Conservation (phyloP, 2,329 filamentous ascomycete genomes). For the Capronia americana region DNA sequence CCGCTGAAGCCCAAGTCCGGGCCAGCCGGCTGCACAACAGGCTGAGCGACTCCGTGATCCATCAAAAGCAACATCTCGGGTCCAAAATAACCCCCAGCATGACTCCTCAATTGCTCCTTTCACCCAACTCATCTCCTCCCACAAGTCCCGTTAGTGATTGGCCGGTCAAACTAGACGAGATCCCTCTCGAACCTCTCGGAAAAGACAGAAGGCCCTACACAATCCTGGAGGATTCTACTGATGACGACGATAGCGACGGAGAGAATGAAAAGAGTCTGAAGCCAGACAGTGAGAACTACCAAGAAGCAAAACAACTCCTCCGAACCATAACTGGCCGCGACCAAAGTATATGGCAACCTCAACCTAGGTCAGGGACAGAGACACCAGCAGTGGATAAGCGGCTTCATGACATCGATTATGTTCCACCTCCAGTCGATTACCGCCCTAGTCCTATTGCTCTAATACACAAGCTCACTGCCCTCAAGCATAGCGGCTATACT, state of each 20-base stretch:
- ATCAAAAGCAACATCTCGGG: constrained; percentile 9
- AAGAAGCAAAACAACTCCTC: constrained; percentile 35
- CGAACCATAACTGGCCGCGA: constrained; percentile 31
- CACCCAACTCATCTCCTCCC: constrained; percentile 30
- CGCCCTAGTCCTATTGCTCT: constrained; percentile 36
- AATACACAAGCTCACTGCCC: constrained; percentile 31
- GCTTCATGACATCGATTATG: constrained; percentile 37
- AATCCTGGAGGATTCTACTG: constrained; percentile 40
- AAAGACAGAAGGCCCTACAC: constrained; percentile 38
- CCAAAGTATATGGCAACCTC: constrained; percentile 18
- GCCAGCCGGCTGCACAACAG: constrained; percentile 31
- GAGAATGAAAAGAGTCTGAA: constrained; percentile 29
- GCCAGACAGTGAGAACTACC: constrained; percentile 32
- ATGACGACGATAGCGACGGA: constrained; percentile 35
- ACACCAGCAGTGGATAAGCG: constrained; percentile 34
- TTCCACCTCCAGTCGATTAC: constrained; percentile 36
- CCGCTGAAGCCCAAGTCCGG: constrained; percentile 32
- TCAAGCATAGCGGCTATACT: constrained; percentile 25
- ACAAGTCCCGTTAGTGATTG: constrained; percentile 30
- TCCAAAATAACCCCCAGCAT: constrained; percentile 6
- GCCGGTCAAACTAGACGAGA: constrained; percentile 38
- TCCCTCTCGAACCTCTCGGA: constrained; percentile 38
- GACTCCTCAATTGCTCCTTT: constrained; percentile 23
- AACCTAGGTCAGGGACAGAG: constrained; percentile 32
- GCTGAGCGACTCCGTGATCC: constrained; percentile 26